Conservation (phyloP, 139 green algal genomes). For the Chlorella ohadii region DNA sequence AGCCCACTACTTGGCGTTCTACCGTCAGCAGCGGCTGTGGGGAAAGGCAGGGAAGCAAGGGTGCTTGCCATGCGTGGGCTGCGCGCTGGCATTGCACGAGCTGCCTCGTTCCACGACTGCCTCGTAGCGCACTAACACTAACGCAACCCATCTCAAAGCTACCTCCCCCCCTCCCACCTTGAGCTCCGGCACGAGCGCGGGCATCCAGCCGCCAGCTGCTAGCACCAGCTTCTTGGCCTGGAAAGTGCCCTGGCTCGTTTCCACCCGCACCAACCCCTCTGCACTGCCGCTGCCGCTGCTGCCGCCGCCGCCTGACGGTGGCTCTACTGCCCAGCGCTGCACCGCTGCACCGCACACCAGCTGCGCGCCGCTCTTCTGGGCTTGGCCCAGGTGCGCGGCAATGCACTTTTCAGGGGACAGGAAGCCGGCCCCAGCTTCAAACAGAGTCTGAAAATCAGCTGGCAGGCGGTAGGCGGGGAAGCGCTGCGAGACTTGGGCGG, state of each 20-base stretch:
- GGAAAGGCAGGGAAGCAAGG: not conserved
- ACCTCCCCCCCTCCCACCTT: conserved; percentile 40
- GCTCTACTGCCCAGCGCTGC: conserved; percentile 35
- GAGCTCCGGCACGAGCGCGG: conserved; percentile 71
- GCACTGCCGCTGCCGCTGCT: not conserved
- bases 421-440: conserved; percentile 71
- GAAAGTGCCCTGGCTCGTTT: not conserved
- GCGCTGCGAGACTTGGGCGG: conserved; percentile 47
- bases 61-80: too few relatives aligned
- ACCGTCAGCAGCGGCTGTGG: conserved; percentile 29
- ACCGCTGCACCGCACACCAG: conserved; percentile 37
- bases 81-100: too few relatives aligned
- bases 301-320: not conserved
- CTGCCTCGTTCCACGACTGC: too few relatives aligned
- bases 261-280: not conserved
- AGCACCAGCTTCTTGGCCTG: conserved; percentile 58
- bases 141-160: too few relatives aligned
- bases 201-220: conserved; percentile 71
- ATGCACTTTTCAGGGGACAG: conserved; percentile 74
- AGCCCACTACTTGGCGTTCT: conserved; percentile 68
- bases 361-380: conserved; percentile 35
- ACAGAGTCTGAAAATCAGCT: conserved; percentile 50
- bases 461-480: conserved; percentile 68
- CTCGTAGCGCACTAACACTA: too few relatives aligned
- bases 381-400: conserved; percentile 46